Conservation (phyloP, 1,139 yeast genomes). For the Taphrina confusa region DNA sequence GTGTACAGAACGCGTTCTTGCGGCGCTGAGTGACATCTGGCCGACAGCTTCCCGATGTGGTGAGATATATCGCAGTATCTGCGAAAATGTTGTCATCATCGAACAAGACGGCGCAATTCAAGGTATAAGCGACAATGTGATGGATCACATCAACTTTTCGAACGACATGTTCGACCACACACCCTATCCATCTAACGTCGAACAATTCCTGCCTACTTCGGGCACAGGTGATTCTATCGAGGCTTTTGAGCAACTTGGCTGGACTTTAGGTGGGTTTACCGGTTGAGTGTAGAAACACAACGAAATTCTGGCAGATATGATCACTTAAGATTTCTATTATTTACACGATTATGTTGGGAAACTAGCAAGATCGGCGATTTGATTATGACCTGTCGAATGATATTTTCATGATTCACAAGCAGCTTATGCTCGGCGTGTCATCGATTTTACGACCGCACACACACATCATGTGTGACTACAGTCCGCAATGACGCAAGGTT, state of each 20-base stretch:
- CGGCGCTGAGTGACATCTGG: conserved; percentile 39
- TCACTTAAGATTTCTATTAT: too few species aligned
- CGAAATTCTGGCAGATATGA: too few species aligned
- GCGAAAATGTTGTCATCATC: conserved; percentile 15
- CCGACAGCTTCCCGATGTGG: conserved; percentile 38
- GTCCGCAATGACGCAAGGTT: too few species aligned
- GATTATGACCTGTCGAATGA: too few species aligned
- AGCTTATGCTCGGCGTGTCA: too few species aligned
- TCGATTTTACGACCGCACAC: too few species aligned
- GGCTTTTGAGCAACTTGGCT: conserved; percentile 28
- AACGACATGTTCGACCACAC: conserved; percentile 2
- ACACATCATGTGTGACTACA: too few species aligned
- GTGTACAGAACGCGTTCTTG: conserved; percentile 34
- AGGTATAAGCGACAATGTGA: conserved; percentile 21
- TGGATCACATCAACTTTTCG: conserved; percentile 18
- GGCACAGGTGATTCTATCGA: conserved; percentile 12
- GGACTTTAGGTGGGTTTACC: conserved; percentile 22
- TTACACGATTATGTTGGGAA: too few species aligned
- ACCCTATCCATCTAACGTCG: conserved; percentile 1
- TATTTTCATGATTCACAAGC: too few species aligned
- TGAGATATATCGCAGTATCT: conserved; percentile 11
- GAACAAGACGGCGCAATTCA: conserved; percentile 18
- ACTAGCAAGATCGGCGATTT: too few species aligned
- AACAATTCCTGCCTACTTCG: not conserved
- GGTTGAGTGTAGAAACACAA: not conserved